These are phyloP conservation scores for Phoenix dactylifera DNA, from an alignment of 176 grass and related monocot species.

Conservation along the genomic window DNA sequence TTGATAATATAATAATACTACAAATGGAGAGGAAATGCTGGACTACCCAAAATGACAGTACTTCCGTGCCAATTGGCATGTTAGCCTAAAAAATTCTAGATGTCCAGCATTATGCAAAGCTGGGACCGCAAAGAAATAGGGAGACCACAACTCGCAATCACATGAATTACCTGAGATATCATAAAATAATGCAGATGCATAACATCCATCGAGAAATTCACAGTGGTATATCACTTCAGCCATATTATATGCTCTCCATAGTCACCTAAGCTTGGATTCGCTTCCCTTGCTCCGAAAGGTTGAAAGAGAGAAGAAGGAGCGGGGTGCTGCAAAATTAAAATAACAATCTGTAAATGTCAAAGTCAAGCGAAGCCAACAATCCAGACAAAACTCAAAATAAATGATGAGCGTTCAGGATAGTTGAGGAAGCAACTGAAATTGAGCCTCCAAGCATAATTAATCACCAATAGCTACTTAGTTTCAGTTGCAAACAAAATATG, in stretches of 20 bases:
- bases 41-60: background rate
- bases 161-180: conserved; percentile 6
- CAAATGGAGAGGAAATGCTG: background rate
- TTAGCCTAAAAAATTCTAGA: conserved; percentile 1
- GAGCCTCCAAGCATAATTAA: too few species aligned
- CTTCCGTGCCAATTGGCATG: conserved; percentile 6
- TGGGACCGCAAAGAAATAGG: conserved; percentile 9
- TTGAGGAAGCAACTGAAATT: too few species aligned
- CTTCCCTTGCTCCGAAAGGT: conserved; percentile 42
- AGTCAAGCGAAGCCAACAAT: conserved; percentile 15
- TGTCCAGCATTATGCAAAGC: conserved; percentile 22
- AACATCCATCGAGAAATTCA: conserved; percentile 32
- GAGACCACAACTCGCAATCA: background rate
- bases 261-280: conserved; percentile 53
- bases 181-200: conserved; percentile 16
- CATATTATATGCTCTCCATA: background rate
- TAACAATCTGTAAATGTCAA: background rate
- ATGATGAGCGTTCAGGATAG: background rate
- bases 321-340: conserved; percentile 32
- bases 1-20: background rate
- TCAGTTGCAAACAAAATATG: background rate
- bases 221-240: background rate
- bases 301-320: conserved; percentile 55
- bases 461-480: too few species aligned
- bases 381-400: background rate